A percentile compares a stretch with the other conserved stretches of the same genome.
phyloP scores from a whole-genome alignment of 257 asterid genomes.

The Echites panduratus region DNA sequence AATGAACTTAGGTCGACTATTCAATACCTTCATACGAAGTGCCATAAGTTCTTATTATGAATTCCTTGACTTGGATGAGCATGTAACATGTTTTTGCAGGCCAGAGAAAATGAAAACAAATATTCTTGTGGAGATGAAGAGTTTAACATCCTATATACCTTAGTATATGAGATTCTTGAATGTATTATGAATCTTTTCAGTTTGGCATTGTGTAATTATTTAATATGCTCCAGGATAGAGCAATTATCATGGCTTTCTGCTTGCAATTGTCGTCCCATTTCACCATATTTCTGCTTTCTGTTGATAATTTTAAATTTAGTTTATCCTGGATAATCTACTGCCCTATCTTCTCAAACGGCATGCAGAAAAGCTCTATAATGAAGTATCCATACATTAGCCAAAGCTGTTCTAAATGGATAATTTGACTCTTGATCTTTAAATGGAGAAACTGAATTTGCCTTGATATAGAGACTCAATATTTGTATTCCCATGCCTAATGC shows the following conservation, averaged over 20 bases:
- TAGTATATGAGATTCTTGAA: not conserved
- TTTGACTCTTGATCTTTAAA: not conserved
- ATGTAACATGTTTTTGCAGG: not conserved
- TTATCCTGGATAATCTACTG: not conserved
- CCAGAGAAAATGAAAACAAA: not conserved
- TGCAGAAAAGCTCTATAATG: not conserved
- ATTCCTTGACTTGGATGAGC: not conserved
- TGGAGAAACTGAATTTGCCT: not conserved
- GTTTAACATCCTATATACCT: not conserved
- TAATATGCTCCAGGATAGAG: not conserved
- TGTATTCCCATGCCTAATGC: slow-evolving; percentile 1
- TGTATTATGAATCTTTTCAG: not conserved
- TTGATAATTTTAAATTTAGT: not conserved
- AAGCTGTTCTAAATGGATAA: not conserved
- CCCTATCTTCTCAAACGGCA: not conserved
- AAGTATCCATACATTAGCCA: not conserved
- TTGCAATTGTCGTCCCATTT: not conserved
- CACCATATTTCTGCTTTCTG: not conserved
- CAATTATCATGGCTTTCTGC: not conserved
- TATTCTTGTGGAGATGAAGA: not conserved
- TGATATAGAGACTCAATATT: not conserved
- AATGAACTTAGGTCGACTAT: not conserved
- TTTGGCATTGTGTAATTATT: not conserved
- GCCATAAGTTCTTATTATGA: not conserved
- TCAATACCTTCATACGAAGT: not conserved